Base-by-base conservation (phyloP, 2,329 filamentous ascomycete genomes). In the Fusarium citri region DNA sequence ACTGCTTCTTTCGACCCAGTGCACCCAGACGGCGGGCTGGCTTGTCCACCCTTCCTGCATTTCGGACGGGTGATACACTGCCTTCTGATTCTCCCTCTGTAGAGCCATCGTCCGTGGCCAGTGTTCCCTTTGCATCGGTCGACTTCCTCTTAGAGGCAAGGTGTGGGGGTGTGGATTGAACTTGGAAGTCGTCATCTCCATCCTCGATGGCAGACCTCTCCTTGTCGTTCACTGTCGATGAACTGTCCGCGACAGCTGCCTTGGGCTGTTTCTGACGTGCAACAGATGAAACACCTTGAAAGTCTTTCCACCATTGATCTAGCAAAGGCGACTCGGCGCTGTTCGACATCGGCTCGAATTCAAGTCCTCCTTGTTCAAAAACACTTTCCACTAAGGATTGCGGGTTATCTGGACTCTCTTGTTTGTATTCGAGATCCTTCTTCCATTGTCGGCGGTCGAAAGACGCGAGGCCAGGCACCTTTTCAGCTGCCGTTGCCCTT, bases 151-250 rank as follows among this genome's bases (percentile, higher is more conserved):
- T 70, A 15, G 78, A 71, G 48, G 66, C 69, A 42, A 81, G 75
- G 43, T 78, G 78, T 16, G 82, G 80, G 5, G 85, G 85, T 3
- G 84, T 85, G 22, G 80, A 77, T 63, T 86, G 86, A 10, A 86
- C 78, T 66, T 87, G 82, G 49, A 87, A 87, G 58, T 86, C 85
- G 46, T 83, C 83, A n/a, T 83, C 83, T 14, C 84, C 81, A 6
- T 79, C 79, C 22, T 78, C 75, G n/a, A 67, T 65, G 8, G 67
- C 59, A n/a, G 77, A 72, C 23, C 65, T 64, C 3, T 69, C 68
- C 8, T 68, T 65, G 15, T 74, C 62, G 12, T 64, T 47, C 18
- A 67, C 63, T 7, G 72, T 64, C 2, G 73, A 55, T 2, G 62
- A 57, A 18, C 46, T 66, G 47, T 54, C 46, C 20, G 34, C 12